phyloP scores from a whole-genome alignment of 352 stramenopile species.

The Phytophthora cactorum region DNA sequence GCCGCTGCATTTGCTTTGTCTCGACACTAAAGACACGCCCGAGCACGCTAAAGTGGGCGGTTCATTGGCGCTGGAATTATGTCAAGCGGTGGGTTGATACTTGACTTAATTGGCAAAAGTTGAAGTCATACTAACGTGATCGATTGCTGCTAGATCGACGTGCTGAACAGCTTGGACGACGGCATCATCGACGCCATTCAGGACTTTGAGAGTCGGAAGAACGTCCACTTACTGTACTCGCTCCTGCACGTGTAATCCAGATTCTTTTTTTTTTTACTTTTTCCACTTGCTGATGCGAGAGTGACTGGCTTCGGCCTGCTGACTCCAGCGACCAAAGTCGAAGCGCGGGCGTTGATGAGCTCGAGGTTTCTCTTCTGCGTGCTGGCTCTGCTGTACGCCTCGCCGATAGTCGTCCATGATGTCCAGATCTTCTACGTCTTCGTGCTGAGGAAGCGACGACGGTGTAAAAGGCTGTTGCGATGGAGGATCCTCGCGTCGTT shows the following conservation, averaged over 20 bases:
- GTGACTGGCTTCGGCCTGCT: conserved; percentile 36
- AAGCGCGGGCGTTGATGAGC: conserved; percentile 19
- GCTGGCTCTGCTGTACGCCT: conserved; percentile 8
- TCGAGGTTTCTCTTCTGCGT: conserved; percentile 17
- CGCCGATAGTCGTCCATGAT: conserved; percentile 38
- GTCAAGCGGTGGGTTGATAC: conserved; percentile 50
- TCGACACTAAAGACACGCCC: conserved; percentile 90
- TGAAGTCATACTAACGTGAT: neutral
- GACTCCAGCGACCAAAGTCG: conserved; percentile 46
- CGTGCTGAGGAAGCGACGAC: conserved; percentile 5
- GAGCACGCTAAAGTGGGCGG: conserved; percentile 87
- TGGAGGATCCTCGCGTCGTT: conserved; percentile 13
- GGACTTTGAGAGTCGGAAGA: conserved; percentile 63
- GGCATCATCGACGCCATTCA: conserved; percentile 62
- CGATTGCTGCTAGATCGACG: conserved; percentile 52
- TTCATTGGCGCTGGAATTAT: conserved; percentile 79
- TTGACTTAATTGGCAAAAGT: neutral
- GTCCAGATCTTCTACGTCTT: conserved; percentile 27
- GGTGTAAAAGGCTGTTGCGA: conserved; percentile 14
- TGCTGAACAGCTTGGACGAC: conserved; percentile 49
- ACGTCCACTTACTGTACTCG: conserved; percentile 71
- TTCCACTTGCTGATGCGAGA: conserved; percentile 50
- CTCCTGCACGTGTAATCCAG: conserved; percentile 57
- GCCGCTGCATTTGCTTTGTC: conserved; percentile 83
- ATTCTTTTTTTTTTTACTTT: conserved; percentile 18